phyloP scores from a whole-genome alignment of 75 land plant genomes.

The Adiantum capillusveneris region DNA sequence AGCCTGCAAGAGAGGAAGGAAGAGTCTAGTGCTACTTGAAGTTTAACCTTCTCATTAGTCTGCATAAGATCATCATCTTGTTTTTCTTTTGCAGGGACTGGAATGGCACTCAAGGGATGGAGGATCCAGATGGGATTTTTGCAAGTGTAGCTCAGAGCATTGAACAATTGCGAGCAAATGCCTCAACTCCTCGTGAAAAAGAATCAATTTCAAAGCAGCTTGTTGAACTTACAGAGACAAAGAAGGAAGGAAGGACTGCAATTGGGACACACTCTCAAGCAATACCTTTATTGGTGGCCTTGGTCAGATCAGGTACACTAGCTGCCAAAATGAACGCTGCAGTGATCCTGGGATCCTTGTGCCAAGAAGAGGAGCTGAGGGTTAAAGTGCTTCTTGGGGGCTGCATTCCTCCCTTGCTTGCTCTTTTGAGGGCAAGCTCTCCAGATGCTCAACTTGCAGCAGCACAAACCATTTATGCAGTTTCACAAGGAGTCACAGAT shows the following conservation, averaged over 20 bases:
- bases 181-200: too few species aligned
- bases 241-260: conserved; percentile 10
- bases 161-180: too few species aligned
- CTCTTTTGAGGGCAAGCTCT: conserved; percentile 22
- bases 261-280: conserved; percentile 43
- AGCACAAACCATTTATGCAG: conserved; percentile 33
- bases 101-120: too few species aligned
- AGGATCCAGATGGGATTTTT: too few species aligned
- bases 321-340: conserved; percentile 41
- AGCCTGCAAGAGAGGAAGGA: too few species aligned
- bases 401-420: conserved; percentile 39
- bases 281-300: conserved; percentile 33
- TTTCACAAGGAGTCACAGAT: conserved; percentile 35
- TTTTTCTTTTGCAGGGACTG: too few species aligned
- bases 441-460: conserved; percentile 44
- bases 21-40: too few species aligned
- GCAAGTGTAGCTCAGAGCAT: too few species aligned
- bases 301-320: conserved; percentile 36
- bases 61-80: too few species aligned
- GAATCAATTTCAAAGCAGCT: too few species aligned
- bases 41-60: too few species aligned
- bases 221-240: neutral
- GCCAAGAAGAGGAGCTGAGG: conserved; percentile 39
- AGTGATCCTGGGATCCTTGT: conserved; percentile 27
- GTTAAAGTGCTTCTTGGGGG: conserved; percentile 45